Percentiles rank a stretch among this genome's conserved stretches.
phyloP scores from a whole-genome alignment of 23 red algal genomes.

The Gracilaria caudata region DNA sequence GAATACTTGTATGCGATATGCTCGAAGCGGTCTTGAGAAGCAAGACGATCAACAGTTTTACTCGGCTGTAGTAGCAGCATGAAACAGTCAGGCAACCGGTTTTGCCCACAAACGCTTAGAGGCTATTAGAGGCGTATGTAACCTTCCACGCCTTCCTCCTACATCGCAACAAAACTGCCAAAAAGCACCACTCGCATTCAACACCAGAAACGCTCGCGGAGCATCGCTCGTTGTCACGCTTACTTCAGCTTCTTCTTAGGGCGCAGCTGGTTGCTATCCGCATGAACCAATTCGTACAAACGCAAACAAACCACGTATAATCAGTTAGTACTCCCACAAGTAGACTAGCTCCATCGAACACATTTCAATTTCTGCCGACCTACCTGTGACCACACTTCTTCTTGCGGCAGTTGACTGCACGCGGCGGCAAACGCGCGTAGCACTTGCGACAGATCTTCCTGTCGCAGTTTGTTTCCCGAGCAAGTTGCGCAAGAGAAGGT shows the following conservation, averaged over 20 bases:
- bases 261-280: slow-evolving; percentile 62
- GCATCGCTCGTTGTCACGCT: not conserved
- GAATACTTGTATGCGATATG: not conserved
- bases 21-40: not conserved
- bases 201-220: not conserved
- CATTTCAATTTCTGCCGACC: not conserved
- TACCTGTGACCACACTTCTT: slow-evolving; percentile 99
- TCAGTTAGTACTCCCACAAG: not conserved
- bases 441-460: slow-evolving; percentile 96
- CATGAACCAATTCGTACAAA: slow-evolving; percentile 1
- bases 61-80: not conserved
- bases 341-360: not conserved
- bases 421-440: slow-evolving; percentile 91
- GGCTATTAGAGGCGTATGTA: not conserved
- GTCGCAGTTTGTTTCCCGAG: slow-evolving; percentile 92
- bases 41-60: not conserved
- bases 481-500: slow-evolving; percentile 91
- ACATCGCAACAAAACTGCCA: not conserved
- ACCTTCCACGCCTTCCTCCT: not conserved
- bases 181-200: not conserved
- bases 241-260: slow-evolving; percentile 79
- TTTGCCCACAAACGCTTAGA: no score
- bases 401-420: slow-evolving; percentile 96
- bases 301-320: not conserved
- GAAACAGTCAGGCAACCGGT: not conserved